Base-by-base conservation (phyloP, 2,329 filamentous ascomycete species). In the Fonsecaea multimorphosa region DNA sequence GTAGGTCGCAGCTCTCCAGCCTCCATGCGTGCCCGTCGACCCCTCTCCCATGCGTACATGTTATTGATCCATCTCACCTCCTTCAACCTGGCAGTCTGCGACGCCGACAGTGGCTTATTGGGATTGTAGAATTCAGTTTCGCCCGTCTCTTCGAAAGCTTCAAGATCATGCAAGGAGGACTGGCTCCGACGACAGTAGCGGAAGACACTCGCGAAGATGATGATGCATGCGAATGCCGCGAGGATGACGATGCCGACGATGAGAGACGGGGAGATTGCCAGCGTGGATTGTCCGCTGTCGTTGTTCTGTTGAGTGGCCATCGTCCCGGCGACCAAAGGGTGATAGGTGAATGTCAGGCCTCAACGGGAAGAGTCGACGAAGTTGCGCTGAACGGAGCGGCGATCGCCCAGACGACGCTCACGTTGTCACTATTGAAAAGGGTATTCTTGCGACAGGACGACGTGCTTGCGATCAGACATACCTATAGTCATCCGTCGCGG, bases 41-140 rank as follows among this genome's bases (percentile, higher is more conserved):
- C 63, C 53, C 62, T 52, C 31, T 65, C 58, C 66, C 66, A 68
- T 7, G 63, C 62, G 22, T 68, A 68, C 66, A 68, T 65, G 32
- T 65, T 68, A 46, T 68, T 69, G 65, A 67, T 62, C 58, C 59
- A 63, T 58, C 67, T 65, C 16, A 69, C 67, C 40, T 69, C 67
- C 31, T 53, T 67, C 67, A 69, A 64, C 29, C 67, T 63, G 2
- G 65, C 63, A 9, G 32, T 36, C 19, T 69, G 67, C 7, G 46
- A 46, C n/a, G 62, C 62, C 7, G 59, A 52, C 12, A 59, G 62
- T 22, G 36, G 61, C 6, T 66, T 9, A 49, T 61, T 61, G 64
- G 67, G 58, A 61, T 73, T 66, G 56, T 68, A 70, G 11, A 66
- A 66, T 0, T 68, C 64, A 2, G 65, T 70, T 7, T 67, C 65